Conservation (phyloP, 257 asterid genomes). For the Capsicum pubescens region DNA sequence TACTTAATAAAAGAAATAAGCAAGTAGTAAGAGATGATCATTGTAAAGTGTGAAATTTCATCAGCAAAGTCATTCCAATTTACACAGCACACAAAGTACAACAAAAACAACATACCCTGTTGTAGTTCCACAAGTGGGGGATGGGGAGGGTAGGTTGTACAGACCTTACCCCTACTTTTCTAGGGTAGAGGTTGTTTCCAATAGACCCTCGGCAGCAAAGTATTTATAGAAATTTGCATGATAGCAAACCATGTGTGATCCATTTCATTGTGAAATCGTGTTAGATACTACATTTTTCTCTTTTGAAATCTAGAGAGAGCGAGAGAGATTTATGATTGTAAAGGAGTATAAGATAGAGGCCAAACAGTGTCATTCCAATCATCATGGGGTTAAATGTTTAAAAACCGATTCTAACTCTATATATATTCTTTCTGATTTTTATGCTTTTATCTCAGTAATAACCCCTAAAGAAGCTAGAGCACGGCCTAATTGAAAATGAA, state of each 20-base stretch:
- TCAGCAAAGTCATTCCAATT: conserved; percentile 16
- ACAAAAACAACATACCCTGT: too few species aligned
- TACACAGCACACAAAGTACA: not conserved
- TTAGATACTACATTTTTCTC: not conserved
- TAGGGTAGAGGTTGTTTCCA: too few species aligned
- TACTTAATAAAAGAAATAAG: conserved; percentile 1
- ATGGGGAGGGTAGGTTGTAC: too few species aligned
- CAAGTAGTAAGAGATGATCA: not conserved
- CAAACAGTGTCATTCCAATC: not conserved
- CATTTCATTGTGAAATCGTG: not conserved
- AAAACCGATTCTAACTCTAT: not conserved
- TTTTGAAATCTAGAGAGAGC: not conserved
- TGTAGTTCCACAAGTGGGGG: too few species aligned
- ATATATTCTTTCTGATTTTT: not conserved
- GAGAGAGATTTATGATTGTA: not conserved
- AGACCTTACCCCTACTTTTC: too few species aligned
- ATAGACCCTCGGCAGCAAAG: too few species aligned
- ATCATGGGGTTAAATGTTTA: not conserved
- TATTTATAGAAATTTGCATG: not conserved
- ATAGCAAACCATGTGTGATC: not conserved
- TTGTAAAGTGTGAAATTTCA: conserved; percentile 20
- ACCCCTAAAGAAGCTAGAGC: not conserved
- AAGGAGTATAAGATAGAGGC: not conserved
- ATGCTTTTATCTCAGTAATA: not conserved
- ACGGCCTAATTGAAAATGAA: not conserved